Base-by-base conservation (phyloP, 2,329 filamentous ascomycete genomes). In the Colletotrichum costaricense region DNA sequence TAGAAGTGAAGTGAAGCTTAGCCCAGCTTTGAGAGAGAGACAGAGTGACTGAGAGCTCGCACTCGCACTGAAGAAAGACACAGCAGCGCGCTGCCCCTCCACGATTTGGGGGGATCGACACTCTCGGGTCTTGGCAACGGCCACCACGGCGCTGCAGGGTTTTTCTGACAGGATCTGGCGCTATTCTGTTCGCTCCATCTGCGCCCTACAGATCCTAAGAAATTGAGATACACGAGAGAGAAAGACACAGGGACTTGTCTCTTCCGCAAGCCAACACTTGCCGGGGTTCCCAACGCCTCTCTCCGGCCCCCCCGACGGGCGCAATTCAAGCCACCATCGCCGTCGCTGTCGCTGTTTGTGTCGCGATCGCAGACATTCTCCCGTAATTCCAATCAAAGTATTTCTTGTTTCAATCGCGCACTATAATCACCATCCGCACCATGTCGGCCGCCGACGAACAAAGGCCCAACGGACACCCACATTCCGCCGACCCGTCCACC, bases 401-500 rank as follows among this genome's bases (percentile, higher is more conserved):
- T 49, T n/a, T 49, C 42, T 49, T 49, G 11, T 49, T 49, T n/a
- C 42, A n/a, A n/a, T 49, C 19, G 42, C 42, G 19, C 42, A 49
- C 19, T 49, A 49, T 9, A n/a, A 3, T 3, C 19, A 9, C 19
- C 7, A 28, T 24, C 7, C 52, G 26, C n/a, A 55, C 52, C 16
- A 56, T 73, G 71, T 73, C 71, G 38, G 49, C 71, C 19, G 56
- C 49, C 2, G 71, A 70, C 28, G 67, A 73, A 22, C 71, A 70
- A 62, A 49, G 71, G 62, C 71, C 67, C 62, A 73, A 73, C 49
- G 71, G 71, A 14, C 71, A 66, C n/a, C 46, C 67, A 38, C 60
- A 64, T 26, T 49, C 71, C 33, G 65, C 57, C 42, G 38, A 30
- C 19, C 49, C 49, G 16, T 38, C 57, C 4, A 56, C 65, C 42